Evolutionary conservation across 768 basidiomycete genomes (phyloP).

Genomic region (Rickenella mellea): DNA sequence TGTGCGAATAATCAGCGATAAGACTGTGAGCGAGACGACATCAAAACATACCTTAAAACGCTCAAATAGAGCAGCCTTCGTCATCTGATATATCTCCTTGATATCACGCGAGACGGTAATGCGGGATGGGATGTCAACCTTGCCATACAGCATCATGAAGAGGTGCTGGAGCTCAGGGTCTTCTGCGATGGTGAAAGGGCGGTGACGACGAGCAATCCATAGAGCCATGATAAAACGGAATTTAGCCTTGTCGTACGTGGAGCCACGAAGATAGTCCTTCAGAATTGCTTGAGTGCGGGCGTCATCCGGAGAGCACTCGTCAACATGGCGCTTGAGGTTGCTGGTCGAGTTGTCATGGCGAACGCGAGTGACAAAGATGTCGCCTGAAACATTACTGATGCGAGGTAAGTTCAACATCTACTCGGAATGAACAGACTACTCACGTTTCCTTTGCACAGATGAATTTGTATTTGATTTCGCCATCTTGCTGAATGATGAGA

Average conservation of each 20-base stretch:
- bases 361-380: neutral
- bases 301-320: neutral
- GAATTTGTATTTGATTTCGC: neutral
- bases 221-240: constrained; percentile 6
- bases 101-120: constrained; percentile 9
- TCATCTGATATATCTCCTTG: constrained; percentile 6
- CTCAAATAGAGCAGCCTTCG: neutral
- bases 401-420: neutral
- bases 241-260: constrained; percentile 3
- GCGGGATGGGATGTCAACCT: constrained; percentile 9
- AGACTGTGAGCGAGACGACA: neutral
- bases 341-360: neutral
- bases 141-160: constrained; percentile 8
- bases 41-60: constrained; percentile 1
- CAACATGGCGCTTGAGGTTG: neutral
- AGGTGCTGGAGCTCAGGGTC: constrained; percentile 7
- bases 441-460: neutral
- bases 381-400: neutral
- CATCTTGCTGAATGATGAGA: neutral
- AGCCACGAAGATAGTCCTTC: constrained; percentile 5
- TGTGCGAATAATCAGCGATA: neutral
- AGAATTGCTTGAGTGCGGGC: neutral
- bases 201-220: constrained; percentile 11
- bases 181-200: constrained; percentile 10
- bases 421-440: neutral